Evolutionary conservation across 177 flowering plant genomes (phyloP).

Genomic region (Vitis hybrid): DNA sequence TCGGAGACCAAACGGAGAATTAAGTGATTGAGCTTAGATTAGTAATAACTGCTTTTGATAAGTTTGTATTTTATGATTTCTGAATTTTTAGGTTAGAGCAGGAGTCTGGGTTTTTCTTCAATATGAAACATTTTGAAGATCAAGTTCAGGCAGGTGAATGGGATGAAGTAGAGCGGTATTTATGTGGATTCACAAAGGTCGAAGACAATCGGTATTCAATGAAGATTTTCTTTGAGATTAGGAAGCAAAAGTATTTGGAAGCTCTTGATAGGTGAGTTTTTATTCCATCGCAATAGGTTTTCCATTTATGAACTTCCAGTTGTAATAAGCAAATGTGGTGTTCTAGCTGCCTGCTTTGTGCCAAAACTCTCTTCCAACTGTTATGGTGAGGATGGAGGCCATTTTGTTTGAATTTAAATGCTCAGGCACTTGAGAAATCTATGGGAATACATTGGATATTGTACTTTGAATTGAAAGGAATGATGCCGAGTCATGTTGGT

Average conservation of each 20-base stretch:
- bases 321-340: background rate
- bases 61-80: background rate
- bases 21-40: background rate
- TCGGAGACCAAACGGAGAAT: background rate
- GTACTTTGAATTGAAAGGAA: background rate
- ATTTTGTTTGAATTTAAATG: background rate
- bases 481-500: background rate
- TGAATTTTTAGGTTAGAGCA: conserved; percentile 52
- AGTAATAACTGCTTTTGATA: no score
- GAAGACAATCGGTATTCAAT: conserved; percentile 64
- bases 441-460: background rate
- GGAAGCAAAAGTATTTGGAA: conserved; percentile 71
- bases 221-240: conserved; percentile 65
- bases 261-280: conserved; percentile 55
- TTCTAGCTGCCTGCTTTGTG: background rate
- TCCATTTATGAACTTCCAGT: background rate
- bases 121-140: conserved; percentile 69
- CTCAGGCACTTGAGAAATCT: background rate
- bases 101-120: conserved; percentile 70
- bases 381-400: background rate
- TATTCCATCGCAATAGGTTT: background rate
- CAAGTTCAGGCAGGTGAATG: conserved; percentile 67
- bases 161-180: conserved; percentile 69
- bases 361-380: background rate
- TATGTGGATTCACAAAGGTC: conserved; percentile 64